phyloP scores from a whole-genome alignment of 164 flowering plant genomes.

The Protea cynaroides region DNA sequence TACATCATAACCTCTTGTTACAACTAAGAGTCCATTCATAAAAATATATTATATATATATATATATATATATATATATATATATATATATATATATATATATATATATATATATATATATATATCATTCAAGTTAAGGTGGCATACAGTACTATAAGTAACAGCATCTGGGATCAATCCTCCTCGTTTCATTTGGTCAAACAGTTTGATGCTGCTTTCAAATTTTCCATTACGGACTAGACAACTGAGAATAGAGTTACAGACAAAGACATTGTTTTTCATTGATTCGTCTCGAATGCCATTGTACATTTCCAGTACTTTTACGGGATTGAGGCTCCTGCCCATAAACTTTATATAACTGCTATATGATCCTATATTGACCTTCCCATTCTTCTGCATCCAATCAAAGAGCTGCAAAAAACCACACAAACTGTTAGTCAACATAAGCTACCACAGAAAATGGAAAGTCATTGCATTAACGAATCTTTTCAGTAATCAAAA shows the following conservation, averaged over 20 bases:
- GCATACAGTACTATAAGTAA: constrained; percentile 84
- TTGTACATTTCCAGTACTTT: constrained; percentile 69
- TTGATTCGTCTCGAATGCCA: constrained; percentile 51
- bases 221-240: constrained; percentile 60
- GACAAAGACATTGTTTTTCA: constrained; percentile 45
- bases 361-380: constrained; percentile 66
- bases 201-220: constrained; percentile 50
- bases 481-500: no score
- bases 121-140: constrained; percentile 4
- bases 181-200: constrained; percentile 79
- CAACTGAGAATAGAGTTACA: constrained; percentile 81
- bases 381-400: constrained; percentile 77
- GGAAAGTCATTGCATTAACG: not conserved
- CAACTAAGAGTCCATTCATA: not conserved
- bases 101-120: no score
- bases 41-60: no score
- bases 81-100: no score
- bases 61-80: no score
- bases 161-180: constrained; percentile 68
- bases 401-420: constrained; percentile 68
- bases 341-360: constrained; percentile 73
- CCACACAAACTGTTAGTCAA: not conserved
- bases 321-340: constrained; percentile 38
- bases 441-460: constrained; percentile 1
- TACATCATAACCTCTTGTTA: not conserved